Base-by-base conservation (phyloP, 805 yeast genomes). In the Hagleromyces aurorensis region DNA sequence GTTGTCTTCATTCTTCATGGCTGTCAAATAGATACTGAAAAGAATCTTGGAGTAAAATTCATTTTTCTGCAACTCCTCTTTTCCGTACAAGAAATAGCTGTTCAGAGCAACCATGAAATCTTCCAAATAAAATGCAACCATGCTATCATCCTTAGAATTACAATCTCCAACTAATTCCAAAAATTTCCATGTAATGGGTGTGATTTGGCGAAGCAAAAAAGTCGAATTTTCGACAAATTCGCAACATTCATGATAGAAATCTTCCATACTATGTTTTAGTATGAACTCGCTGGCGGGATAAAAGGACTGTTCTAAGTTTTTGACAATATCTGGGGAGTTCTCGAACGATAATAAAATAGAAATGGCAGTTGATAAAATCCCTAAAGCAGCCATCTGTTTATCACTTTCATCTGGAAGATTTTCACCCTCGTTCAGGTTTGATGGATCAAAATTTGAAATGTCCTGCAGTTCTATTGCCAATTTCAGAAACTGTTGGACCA, bases 311-410 rank as follows among this genome's bases (percentile, higher is more conserved):
- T 83, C 85, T 29, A 87, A 63, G 49, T 65, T 67, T 14, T 55
- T 58, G 10, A 84, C 77, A 28, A 80, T 67, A 23, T 75, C 81
- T 6, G 64, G 64, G 2, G 95, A 78, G 49, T 78, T 80, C 54
- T 91, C 94, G 60, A 87, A 75, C 4, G 94, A 77, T 28, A 83
- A 58, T 22, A 89, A 59, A 30, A 89, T 78, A 0, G 96, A 84
- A 18, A 80, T 72, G 60, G 87, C 70, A 2, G 96, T 87, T 43
- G 78, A 78, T 40, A 89, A 55, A 19, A 86, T 69, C 9, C 95
- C 94, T 13, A 77, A 59, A 0, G 87, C 94, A 13, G 94, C 85
- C 69, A 76, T 72, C 24, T 78, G 75, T 55, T 85, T 86, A 36
- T 82, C 94, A 9, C 72, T 68, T 21, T 57, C 56, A 31, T 62